phyloP scores from a whole-genome alignment of 1,139 yeast species.

The Hyphopichia fennica region DNA sequence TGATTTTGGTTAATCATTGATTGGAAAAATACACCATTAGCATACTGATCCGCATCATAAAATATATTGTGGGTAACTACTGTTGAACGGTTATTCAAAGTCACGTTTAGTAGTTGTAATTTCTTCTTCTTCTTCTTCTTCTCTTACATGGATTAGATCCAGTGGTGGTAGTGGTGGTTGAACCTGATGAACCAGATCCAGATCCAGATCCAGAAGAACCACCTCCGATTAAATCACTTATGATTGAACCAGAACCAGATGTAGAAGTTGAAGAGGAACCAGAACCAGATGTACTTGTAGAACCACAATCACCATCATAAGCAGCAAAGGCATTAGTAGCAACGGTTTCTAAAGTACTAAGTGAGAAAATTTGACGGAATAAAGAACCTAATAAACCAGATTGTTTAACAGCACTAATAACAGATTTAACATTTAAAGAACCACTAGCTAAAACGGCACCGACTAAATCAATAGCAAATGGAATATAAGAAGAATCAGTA shows the following conservation, averaged over 20 bases:
- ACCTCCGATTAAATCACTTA: not conserved
- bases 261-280: conserved; percentile 13
- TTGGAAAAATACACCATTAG: not conserved
- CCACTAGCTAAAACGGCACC: conserved; percentile 28
- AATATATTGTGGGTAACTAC: too few species aligned
- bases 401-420: conserved; percentile 33
- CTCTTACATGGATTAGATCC: conserved; percentile 30
- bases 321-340: conserved; percentile 45
- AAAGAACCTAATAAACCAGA: conserved; percentile 40
- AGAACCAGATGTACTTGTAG: conserved; percentile 9
- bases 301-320: conserved; percentile 28
- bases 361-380: conserved; percentile 34
- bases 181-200: conserved; percentile 6
- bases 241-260: conserved; percentile 10
- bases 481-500: conserved; percentile 38
- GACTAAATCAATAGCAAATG: conserved; percentile 39
- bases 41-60: not conserved
- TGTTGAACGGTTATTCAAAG: not conserved
- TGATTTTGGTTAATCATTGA: not conserved
- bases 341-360: conserved; percentile 37
- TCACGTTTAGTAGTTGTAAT: conserved; percentile 22
- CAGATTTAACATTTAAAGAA: conserved; percentile 27
- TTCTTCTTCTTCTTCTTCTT: conserved; percentile 36
- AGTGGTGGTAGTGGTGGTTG: not conserved
- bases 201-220: conserved; percentile 4